Evolutionary conservation across 2,329 filamentous ascomycete genomes (phyloP).

Genomic region (Aspergillus sp.): DNA sequence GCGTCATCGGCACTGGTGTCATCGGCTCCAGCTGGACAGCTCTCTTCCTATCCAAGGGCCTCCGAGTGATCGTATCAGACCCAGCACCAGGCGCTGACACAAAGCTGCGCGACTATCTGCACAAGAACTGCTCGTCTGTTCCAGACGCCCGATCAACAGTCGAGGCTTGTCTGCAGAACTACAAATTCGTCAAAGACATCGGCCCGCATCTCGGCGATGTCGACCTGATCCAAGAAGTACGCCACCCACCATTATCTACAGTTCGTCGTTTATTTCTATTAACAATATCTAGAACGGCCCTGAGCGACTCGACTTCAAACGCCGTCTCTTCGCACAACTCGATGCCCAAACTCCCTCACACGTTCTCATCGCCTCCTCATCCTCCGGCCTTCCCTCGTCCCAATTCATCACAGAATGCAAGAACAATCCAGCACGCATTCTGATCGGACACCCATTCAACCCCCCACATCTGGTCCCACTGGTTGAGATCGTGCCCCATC

Average conservation of each 20-base stretch:
- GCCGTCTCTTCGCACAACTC: not conserved
- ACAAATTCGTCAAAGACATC: not conserved
- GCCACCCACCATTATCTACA: not conserved
- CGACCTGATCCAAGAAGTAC: not conserved
- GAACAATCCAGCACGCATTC: not conserved
- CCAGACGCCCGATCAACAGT: not conserved
- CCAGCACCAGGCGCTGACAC: not conserved
- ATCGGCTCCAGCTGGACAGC: slow-evolving; percentile 1
- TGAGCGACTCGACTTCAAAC: not conserved
- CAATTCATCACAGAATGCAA: not conserved
- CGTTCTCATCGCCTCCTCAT: not conserved
- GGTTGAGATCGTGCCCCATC: not conserved
- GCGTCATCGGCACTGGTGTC: not conserved
- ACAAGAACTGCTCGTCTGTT: not conserved
- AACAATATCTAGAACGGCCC: not conserved
- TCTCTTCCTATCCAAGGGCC: not conserved
- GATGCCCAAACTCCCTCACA: not conserved
- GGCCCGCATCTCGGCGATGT: not conserved
- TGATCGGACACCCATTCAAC: not conserved
- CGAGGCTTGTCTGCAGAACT: not conserved
- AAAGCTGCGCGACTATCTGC: not conserved
- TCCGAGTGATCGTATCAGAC: not conserved
- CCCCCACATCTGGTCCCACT: not conserved
- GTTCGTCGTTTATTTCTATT: not conserved
- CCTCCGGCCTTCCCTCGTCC: not conserved